phyloP scores from a whole-genome alignment of 192 early-diverging fungal genomes.

The Backusella sp. region DNA sequence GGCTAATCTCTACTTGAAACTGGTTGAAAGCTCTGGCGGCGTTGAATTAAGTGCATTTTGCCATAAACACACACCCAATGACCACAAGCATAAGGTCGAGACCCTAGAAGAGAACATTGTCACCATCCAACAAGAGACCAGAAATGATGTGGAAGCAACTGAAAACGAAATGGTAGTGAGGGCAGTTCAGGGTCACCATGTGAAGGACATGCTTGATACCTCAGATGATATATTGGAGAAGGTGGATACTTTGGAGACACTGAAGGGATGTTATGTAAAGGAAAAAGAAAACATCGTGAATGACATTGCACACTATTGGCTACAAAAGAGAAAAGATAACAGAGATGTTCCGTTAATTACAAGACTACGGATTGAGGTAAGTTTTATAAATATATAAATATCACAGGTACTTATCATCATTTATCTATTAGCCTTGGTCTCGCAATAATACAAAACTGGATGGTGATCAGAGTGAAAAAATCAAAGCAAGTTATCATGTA shows the following conservation, averaged over 20 bases:
- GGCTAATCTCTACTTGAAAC: slow-evolving; percentile 84
- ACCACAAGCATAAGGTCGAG: slow-evolving; percentile 38
- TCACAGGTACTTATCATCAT: neutral
- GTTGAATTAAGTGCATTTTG: slow-evolving; percentile 77
- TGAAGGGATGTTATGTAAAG: slow-evolving; percentile 20
- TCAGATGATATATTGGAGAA: slow-evolving; percentile 58
- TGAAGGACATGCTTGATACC: slow-evolving; percentile 60
- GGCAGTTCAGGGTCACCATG: slow-evolving; percentile 60
- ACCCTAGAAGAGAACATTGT: neutral
- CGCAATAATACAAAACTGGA: slow-evolving; percentile 46
- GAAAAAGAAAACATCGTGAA: slow-evolving; percentile 57
- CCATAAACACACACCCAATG: slow-evolving; percentile 84
- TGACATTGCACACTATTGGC: slow-evolving; percentile 87
- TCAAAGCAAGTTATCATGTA: no score
- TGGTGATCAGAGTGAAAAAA: no score
- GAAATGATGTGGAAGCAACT: neutral
- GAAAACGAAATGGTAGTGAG: slow-evolving; percentile 50
- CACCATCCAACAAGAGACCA: neutral
- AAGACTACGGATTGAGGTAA: slow-evolving; percentile 88
- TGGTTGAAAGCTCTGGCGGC: slow-evolving; percentile 60
- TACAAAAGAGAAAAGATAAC: slow-evolving; percentile 82
- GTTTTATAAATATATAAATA: neutral
- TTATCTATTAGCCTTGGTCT: slow-evolving; percentile 75
- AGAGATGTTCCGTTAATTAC: slow-evolving; percentile 93
- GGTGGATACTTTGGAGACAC: slow-evolving; percentile 33